Conservation (phyloP, 805 yeast species). For the Yarrowia keelungensis region DNA sequence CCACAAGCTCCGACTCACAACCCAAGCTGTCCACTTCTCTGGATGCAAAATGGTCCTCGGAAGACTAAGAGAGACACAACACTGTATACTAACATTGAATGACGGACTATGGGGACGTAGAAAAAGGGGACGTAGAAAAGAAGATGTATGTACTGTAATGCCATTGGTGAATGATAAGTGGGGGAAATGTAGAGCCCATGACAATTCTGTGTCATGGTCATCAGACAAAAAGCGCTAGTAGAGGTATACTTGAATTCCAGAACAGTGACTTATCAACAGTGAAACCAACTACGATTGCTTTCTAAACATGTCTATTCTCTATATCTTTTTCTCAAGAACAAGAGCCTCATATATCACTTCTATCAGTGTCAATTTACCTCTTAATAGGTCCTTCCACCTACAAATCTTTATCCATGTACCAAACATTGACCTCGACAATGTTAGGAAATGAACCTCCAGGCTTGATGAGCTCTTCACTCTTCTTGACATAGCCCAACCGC, state of each 20-base stretch:
- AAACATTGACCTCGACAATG: slow-evolving; percentile 7
- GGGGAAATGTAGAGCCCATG: no score
- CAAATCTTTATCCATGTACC: slow-evolving; percentile 21
- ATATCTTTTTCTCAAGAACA: no score
- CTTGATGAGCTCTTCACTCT: slow-evolving; percentile 7
- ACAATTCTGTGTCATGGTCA: no score
- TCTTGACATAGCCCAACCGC: slow-evolving; percentile 2
- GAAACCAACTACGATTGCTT: no score
- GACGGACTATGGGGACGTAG: background rate
- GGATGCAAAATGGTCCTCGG: slow-evolving; percentile 34
- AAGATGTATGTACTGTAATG: background rate
- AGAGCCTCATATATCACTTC: no score
- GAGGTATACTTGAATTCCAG: no score
- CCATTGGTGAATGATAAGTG: no score
- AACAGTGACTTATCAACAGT: no score
- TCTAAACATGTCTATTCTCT: no score
- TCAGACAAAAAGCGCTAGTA: no score
- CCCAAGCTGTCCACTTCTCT: slow-evolving; percentile 25
- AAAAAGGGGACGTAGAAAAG: no score
- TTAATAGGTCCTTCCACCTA: background rate
- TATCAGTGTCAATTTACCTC: no score
- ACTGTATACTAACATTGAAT: slow-evolving; percentile 29
- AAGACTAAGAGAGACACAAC: slow-evolving; percentile 8
- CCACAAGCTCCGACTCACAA: background rate
- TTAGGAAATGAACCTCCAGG: background rate